Evolutionary conservation across 805 yeast species (phyloP).

Genomic region (Yamadazyma philogaea): DNA sequence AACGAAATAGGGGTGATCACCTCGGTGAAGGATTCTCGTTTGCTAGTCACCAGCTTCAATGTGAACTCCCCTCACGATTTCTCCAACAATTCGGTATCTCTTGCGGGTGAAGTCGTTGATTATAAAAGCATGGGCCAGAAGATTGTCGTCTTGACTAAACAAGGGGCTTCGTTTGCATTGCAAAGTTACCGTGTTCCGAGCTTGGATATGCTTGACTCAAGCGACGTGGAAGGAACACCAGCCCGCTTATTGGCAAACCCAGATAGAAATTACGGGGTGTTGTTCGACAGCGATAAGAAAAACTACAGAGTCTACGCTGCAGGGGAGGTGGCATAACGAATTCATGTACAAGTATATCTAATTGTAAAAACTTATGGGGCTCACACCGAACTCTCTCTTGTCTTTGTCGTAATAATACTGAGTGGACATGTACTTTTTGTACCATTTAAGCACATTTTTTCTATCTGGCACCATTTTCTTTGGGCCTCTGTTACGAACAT

Average conservation of each 20-base stretch:
- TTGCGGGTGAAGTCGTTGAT: neutral
- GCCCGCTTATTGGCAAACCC: slow-evolving; percentile 15
- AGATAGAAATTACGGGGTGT: slow-evolving; percentile 30
- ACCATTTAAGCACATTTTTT: slow-evolving; percentile 25
- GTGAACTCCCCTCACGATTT: neutral
- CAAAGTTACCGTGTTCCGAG: neutral
- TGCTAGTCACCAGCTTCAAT: neutral
- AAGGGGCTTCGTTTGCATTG: neutral
- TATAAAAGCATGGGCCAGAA: neutral
- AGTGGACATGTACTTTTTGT: slow-evolving; percentile 25
- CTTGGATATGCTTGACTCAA: neutral
- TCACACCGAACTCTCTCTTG: slow-evolving; percentile 18
- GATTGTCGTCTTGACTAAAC: slow-evolving; percentile 1
- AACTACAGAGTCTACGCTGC: slow-evolving; percentile 22
- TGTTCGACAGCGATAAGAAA: slow-evolving; percentile 39
- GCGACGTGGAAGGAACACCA: neutral
- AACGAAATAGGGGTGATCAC: neutral
- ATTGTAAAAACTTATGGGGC: slow-evolving; percentile 21
- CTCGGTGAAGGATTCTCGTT: neutral
- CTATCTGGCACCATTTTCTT: slow-evolving; percentile 29
- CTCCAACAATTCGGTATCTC: neutral
- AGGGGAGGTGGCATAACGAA: neutral
- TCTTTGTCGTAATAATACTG: slow-evolving; percentile 27
- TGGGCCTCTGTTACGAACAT: slow-evolving; percentile 14
- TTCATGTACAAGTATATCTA: neutral